phyloP scores from a whole-genome alignment of 306 rosid genomes.

The Phaseolus lunatus region DNA sequence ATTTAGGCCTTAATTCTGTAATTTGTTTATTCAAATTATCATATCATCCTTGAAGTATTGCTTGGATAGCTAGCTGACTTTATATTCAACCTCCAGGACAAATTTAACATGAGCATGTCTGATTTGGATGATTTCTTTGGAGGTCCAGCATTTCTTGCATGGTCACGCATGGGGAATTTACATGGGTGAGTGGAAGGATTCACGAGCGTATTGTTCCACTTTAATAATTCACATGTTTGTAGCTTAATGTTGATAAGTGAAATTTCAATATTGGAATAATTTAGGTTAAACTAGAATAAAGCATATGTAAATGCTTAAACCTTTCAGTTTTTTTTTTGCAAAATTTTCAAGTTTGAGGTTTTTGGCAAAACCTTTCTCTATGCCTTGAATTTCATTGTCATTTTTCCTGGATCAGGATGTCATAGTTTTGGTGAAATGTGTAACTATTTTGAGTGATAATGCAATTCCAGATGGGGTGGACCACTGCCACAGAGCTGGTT shows the following conservation, averaged over 20 bases:
- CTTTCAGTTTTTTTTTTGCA: constrained; percentile 33
- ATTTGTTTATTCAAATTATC: constrained; percentile 21
- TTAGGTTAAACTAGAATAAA: constrained; percentile 29
- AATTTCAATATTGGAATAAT: constrained; percentile 11
- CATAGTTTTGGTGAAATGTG: constrained; percentile 16
- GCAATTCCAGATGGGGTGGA: constrained; percentile 84
- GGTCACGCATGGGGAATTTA: constrained; percentile 97
- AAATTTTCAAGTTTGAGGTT: constrained; percentile 25
- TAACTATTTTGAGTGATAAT: constrained; percentile 26
- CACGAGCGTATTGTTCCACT: constrained; percentile 31
- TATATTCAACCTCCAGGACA: constrained; percentile 57
- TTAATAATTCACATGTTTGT: constrained; percentile 11
- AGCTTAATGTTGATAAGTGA: constrained; percentile 20
- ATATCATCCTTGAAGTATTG: constrained; percentile 1
- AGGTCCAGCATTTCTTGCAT: constrained; percentile 96
- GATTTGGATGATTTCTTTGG: constrained; percentile 90
- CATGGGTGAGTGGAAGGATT: constrained; percentile 73
- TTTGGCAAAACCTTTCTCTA: constrained; percentile 14
- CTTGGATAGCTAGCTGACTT: constrained; percentile 27
- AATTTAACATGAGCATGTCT: constrained; percentile 70
- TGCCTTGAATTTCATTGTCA: constrained; percentile 18
- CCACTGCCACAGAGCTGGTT: constrained; percentile 93
- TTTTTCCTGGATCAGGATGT: background rate
- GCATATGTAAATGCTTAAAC: constrained; percentile 24
- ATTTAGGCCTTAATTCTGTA: constrained; percentile 13